These are phyloP conservation scores for Hanseniaspora osmophila DNA, from an alignment of 805 yeast species.

Conservation along the genomic window DNA sequence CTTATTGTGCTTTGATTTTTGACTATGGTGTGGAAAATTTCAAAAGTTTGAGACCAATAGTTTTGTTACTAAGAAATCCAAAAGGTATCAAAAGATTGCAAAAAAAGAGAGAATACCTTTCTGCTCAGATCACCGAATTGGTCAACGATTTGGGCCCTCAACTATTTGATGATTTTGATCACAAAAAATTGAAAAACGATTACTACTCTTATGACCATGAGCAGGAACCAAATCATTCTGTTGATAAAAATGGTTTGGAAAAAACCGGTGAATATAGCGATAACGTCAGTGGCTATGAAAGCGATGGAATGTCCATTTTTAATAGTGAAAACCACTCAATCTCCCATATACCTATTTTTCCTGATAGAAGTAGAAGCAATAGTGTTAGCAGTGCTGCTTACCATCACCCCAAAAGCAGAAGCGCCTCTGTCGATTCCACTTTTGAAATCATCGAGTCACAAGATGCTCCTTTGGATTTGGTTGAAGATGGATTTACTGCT, in stretches of 20 bases:
- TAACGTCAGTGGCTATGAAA: slow-evolving; percentile 29
- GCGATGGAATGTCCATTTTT: slow-evolving; percentile 32
- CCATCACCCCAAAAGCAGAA: not conserved
- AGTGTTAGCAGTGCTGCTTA: not conserved
- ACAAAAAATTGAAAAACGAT: slow-evolving; percentile 14
- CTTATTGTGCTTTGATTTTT: slow-evolving; percentile 73
- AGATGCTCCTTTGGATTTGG: not conserved
- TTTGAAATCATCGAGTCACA: not conserved
- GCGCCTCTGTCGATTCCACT: not conserved
- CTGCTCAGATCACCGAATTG: slow-evolving; percentile 59
- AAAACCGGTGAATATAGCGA: not conserved
- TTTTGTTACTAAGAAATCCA: slow-evolving; percentile 47
- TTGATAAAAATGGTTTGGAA: no score
- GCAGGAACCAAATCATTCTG: no score
- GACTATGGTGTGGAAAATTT: slow-evolving; percentile 81
- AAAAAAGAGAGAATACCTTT: slow-evolving; percentile 43
- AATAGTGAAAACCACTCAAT: slow-evolving; percentile 24
- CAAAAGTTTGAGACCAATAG: slow-evolving; percentile 68
- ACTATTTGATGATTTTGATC: slow-evolving; percentile 69
- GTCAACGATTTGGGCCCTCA: slow-evolving; percentile 76
- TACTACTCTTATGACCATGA: slow-evolving; percentile 3
- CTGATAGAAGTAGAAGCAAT: slow-evolving; percentile 23
- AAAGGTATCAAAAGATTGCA: slow-evolving; percentile 45
- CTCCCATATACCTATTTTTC: slow-evolving; percentile 28
- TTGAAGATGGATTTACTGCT: no score